Evolutionary conservation across 2,329 filamentous ascomycete genomes (phyloP), one percentile per base, ranked within the genome.

Genomic region (Clonostachys sp.): DNA sequence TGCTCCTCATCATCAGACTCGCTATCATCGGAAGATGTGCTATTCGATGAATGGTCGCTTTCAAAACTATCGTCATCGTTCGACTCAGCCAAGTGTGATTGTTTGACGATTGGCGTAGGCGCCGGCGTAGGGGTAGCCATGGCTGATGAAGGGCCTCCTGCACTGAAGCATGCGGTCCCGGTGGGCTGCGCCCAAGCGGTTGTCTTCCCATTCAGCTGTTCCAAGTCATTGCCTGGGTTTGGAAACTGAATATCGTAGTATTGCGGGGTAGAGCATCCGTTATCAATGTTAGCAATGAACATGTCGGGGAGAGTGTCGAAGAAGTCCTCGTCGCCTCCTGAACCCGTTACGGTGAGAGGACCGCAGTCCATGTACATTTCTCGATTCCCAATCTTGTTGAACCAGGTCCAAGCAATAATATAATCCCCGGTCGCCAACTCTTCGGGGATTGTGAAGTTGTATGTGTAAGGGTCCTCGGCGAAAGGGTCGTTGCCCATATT

Each of bases 341-440:
- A 54, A 7, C 80, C 80, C 0, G 80, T 80, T 18, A 97, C 75
- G 0, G 74, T 78, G 44, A 95, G 65, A 0, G 89, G 82, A 0
- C 87, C 89, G 57, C 92, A 99, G 77, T 96, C 94, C 91, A 96
- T 95, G 77, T 97, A 96, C 78, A 96, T 90, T 63, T 97, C 94
- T 1, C 91, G 85, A 72, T 96, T 96, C 4, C 94, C 94, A 10
- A 95, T 61, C 50, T 86, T 87, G 74, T 97, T 97, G 68, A 95
- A 83, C 94, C 94, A 97, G 1, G 90, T 90, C 91, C 91, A 97
- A 0, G 89, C 89, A 6, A 97, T 74, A 0, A 84, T 87, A 24
- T 87, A 91, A 38, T 91, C 78, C 5, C 92, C 94, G 2, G 84
- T 71, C 9, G 84, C 81, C 42, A 96, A 76, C 18, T 84, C 80